Evolutionary conservation across 257 asterid species (phyloP).

Genomic region (Cynanchum wilfordii): DNA sequence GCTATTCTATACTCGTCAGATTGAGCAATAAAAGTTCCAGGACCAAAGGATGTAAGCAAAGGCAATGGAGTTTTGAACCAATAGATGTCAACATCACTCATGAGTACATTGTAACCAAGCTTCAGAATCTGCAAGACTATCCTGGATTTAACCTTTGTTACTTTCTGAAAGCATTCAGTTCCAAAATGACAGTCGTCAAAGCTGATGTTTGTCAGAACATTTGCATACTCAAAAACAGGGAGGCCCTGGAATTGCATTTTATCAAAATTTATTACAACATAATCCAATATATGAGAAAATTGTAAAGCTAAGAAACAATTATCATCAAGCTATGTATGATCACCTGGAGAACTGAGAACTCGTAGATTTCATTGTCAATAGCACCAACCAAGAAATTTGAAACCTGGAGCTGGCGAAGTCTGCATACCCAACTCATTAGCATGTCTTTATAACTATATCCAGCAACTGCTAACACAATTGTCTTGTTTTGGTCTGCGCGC

Average conservation of each 20-base stretch:
- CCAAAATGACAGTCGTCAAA: conserved; percentile 92
- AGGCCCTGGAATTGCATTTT: conserved; percentile 55
- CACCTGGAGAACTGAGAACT: conserved; percentile 80
- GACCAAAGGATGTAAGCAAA: conserved; percentile 69
- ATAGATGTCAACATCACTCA: conserved; percentile 49
- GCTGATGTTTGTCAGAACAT: conserved; percentile 68
- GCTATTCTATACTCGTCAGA: conserved; percentile 75
- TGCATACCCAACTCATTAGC: conserved; percentile 97
- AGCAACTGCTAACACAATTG: conserved; percentile 74
- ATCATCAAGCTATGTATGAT: neutral
- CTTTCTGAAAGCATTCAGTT: conserved; percentile 83
- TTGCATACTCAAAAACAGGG: conserved; percentile 60
- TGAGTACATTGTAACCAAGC: conserved; percentile 56
- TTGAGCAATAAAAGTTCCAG: conserved; percentile 70
- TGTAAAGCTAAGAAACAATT: neutral
- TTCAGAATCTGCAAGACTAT: conserved; percentile 74
- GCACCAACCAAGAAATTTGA: conserved; percentile 72
- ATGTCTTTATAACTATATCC: conserved; percentile 86
- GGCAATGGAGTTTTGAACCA: conserved; percentile 68
- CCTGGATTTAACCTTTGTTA: conserved; percentile 89
- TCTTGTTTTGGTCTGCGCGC: conserved; percentile 62
- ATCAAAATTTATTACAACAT: neutral
- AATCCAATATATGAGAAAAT: neutral
- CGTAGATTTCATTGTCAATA: conserved; percentile 65
- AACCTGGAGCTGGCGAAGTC: conserved; percentile 55